A percentile compares a stretch with the other conserved stretches of the same genome.
These are phyloP conservation scores for Schizothecium vesticola DNA, from an alignment of 495 filamentous ascomycete species.

Conservation along the genomic window DNA sequence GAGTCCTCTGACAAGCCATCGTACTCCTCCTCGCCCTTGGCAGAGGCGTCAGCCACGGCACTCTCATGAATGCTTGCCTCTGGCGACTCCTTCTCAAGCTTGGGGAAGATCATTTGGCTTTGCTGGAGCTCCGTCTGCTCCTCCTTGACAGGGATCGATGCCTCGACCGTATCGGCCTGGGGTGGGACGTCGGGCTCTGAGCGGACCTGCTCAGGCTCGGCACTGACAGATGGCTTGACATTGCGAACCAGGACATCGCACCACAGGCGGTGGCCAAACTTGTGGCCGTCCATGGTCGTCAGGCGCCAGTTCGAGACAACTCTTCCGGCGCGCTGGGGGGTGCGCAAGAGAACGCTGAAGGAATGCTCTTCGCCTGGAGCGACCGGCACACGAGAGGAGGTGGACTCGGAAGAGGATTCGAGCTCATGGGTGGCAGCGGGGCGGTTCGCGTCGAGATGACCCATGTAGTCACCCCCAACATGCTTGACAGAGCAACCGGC, in stretches of 20 bases:
- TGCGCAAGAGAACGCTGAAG: conserved; percentile 81
- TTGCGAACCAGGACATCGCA: conserved; percentile 71
- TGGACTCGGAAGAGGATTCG: conserved; percentile 70
- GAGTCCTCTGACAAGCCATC: conserved; percentile 55
- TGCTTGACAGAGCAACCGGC: conserved; percentile 86
- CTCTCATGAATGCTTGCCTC: conserved; percentile 68
- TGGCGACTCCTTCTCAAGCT: conserved; percentile 90
- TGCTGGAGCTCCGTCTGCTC: conserved; percentile 22
- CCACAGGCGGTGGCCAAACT: conserved; percentile 92
- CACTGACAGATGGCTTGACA: not conserved
- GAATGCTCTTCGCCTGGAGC: conserved; percentile 64
- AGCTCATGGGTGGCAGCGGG: conserved; percentile 69
- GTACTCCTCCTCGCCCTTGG: conserved; percentile 53
- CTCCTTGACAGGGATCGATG: conserved; percentile 8
- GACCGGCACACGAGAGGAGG: conserved; percentile 63
- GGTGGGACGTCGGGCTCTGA: not conserved
- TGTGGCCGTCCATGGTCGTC: conserved; percentile 69
- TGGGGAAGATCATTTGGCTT: conserved; percentile 93
- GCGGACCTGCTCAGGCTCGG: conserved; percentile 23
- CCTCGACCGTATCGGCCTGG: conserved; percentile 1
- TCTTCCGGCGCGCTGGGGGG: conserved; percentile 64
- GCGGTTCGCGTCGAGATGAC: conserved; percentile 71
- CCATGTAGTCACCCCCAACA: conserved; percentile 92
- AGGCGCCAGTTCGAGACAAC: conserved; percentile 95
- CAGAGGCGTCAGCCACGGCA: conserved; percentile 21